Evolutionary conservation across 495 filamentous ascomycete species (phyloP), one percentile per base, ranked within the genome.

Genomic region (Barbatosphaeria neglecta): DNA sequence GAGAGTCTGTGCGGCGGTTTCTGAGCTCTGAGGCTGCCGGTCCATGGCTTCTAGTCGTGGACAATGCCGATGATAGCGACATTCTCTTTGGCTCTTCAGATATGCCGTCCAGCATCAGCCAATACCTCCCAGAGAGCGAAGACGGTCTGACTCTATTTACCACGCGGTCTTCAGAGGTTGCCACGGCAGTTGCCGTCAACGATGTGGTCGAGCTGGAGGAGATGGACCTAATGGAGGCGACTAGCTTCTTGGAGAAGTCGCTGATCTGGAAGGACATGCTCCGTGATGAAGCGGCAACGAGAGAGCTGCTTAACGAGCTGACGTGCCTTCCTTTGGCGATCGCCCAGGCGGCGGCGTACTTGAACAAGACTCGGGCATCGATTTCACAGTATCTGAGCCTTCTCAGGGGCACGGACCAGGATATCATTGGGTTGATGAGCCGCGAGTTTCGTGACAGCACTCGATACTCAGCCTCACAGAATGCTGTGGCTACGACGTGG

Each of bases 401-500:
- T 1, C 51, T 76, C 0, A 51, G 58, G 17, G 63, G 66, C 0
- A 62, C 65, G 11, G 66, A 75, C 19, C 43, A 67, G 27, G 59
- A 67, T 13, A 49, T 47, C 16, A 27, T 69, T 8, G 55, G 61
- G 17, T 53, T 78, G 6, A 50, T 79, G 10, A 74, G 68, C 45
- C 51, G 65, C 53, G 74, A 77, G 4, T 81, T 77, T 43, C 58
- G 63, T 6, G 72, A 77, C 25, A 50, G 64, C 6, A 51, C 60
- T 9, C 54, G 71, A 41, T 74, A 77, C 46, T 31, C 27, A 4
- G 62, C 58, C 6, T 60, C 52, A 15, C 56, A 67, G 16, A 80
- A 78, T 46, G 63, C 77, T 4, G 63, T 81, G 0, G 73, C 71
- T 2, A 64, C 61, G 0, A 82, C 76, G 0, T 81, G 73, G 76